Evolutionary conservation across 106 monocot genomes (phyloP), one percentile per base, ranked within the genome.

Genomic region (Dendrobium officinale): DNA sequence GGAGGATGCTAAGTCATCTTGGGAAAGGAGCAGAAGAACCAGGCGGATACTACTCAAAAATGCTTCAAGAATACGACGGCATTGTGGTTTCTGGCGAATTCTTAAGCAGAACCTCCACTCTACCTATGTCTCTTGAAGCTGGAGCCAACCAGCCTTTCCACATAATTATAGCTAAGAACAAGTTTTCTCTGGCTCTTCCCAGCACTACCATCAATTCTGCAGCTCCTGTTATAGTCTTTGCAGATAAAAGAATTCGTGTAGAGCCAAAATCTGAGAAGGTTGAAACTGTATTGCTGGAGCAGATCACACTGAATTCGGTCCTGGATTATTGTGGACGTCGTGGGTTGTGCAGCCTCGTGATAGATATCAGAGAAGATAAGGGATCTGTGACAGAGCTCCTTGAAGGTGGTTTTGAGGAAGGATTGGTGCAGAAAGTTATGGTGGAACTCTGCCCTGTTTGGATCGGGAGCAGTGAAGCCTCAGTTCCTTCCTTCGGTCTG

Each of bases 11-110:
- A 44, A 84, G 76, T 59, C 67, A 89, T 18, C 79, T 85, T 49
- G 86, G 88, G 16, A 77, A 79, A 80, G 85, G 87, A 59, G 89
- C 82, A 22, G 75, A 86, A 22, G 85, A 89, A 83, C 48, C 72
- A 72, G 94, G 94, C 2, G 94, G 92, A 80, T 98, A 95, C 81
- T 98, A 92, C 80, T 95, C 98, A 15, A 72, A 86, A 45, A 67
- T 95, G 56, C 72, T 95, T 37, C 89, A 93, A 75, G 98, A 95
- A 88, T 88, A 87, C 43, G 98, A 98, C 66, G 98, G 87, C 9
- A 45, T 98, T 42, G 61, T 95, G 51, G 76, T 93, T 41, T 89
- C 92, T 16, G 80, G 88, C 75, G 80, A 75, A 64, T 85, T 82
- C 15, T 83, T 92, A 19, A 45, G 40, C 61, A 67, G 75, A 83